A percentile compares a stretch with the other conserved stretches of the same genome.
Conservation (phyloP, 2,329 filamentous ascomycete species). For the Cladophialophora carrionii region DNA sequence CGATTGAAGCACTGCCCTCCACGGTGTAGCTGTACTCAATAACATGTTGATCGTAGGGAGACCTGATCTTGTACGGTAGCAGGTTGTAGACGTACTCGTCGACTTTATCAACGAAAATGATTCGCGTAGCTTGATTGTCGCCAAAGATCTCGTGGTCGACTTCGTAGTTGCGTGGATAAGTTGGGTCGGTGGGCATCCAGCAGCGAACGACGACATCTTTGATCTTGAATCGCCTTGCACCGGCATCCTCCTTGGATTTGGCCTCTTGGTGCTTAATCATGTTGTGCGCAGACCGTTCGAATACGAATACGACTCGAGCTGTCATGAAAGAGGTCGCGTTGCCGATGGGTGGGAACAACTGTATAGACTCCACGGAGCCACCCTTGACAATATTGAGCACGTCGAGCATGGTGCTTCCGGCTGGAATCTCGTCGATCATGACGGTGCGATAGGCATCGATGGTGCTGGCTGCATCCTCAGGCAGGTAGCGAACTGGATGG, state of each 20-base stretch:
- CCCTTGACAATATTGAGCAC: constrained; percentile 31
- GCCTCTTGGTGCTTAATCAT: constrained; percentile 31
- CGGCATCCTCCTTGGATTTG: not conserved
- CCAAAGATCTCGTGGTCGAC: constrained; percentile 33
- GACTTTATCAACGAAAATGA: constrained; percentile 32
- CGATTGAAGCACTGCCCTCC: constrained; percentile 33
- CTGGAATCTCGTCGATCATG: constrained; percentile 38
- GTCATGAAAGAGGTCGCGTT: constrained; percentile 32
- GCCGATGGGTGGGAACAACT: constrained; percentile 35
- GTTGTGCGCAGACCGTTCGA: constrained; percentile 30
- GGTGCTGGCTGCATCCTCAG: constrained; percentile 27
- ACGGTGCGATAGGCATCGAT: constrained; percentile 37
- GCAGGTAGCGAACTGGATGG: constrained; percentile 36
- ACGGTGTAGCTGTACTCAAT: constrained; percentile 31
- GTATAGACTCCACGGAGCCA: constrained; percentile 35
- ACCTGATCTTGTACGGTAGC: constrained; percentile 23
- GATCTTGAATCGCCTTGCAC: constrained; percentile 29
- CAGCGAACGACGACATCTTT: constrained; percentile 26
- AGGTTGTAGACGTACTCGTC: constrained; percentile 16
- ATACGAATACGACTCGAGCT: constrained; percentile 35
- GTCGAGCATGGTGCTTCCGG: constrained; percentile 28
- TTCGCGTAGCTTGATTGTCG: constrained; percentile 27
- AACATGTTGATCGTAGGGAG: constrained; percentile 19
- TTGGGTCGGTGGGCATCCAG: constrained; percentile 37
- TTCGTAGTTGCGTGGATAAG: constrained; percentile 34